These are phyloP conservation scores for Fusarium nematophilum DNA, from an alignment of 2,329 filamentous ascomycete genomes.

Conservation along the genomic window DNA sequence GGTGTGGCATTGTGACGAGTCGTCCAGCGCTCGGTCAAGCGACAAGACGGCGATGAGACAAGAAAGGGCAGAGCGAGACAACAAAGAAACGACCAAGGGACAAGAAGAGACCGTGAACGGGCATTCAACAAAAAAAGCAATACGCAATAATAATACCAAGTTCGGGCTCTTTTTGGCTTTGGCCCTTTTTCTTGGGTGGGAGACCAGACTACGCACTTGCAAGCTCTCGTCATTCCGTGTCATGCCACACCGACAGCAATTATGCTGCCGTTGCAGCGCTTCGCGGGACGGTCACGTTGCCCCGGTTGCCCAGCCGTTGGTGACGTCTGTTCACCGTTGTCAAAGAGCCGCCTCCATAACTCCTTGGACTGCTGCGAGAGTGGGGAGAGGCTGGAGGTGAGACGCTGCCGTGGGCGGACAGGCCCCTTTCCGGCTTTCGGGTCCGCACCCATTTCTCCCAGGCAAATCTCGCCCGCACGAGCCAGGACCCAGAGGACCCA, in stretches of 20 bases:
- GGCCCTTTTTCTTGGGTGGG: not conserved
- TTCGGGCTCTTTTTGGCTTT: not conserved
- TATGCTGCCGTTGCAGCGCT: slow-evolving; percentile 9
- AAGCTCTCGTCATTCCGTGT: slow-evolving; percentile 41
- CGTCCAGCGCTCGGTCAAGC: slow-evolving; percentile 23
- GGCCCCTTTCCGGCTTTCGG: slow-evolving; percentile 28
- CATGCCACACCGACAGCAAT: slow-evolving; percentile 40
- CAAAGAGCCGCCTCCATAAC: slow-evolving; percentile 23
- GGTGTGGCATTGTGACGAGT: slow-evolving; percentile 39
- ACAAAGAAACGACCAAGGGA: slow-evolving; percentile 10
- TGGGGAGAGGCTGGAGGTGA: not conserved
- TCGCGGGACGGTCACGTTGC: slow-evolving; percentile 33
- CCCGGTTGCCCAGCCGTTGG: slow-evolving; percentile 36
- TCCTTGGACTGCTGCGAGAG: no score
- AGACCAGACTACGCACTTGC: slow-evolving; percentile 19
- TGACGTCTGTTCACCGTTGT: slow-evolving; percentile 39
- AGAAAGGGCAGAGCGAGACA: slow-evolving; percentile 24
- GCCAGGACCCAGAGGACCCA: slow-evolving; percentile 28
- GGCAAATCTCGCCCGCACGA: slow-evolving; percentile 36
- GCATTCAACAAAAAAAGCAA: slow-evolving; percentile 34
- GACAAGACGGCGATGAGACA: slow-evolving; percentile 36
- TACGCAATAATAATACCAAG: not conserved
- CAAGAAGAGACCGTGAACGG: slow-evolving; percentile 19
- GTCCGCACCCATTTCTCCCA: slow-evolving; percentile 1
- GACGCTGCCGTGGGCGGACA: not conserved